Evolutionary conservation across 768 basidiomycete genomes (phyloP).

Genomic region (Boletus sp.): DNA sequence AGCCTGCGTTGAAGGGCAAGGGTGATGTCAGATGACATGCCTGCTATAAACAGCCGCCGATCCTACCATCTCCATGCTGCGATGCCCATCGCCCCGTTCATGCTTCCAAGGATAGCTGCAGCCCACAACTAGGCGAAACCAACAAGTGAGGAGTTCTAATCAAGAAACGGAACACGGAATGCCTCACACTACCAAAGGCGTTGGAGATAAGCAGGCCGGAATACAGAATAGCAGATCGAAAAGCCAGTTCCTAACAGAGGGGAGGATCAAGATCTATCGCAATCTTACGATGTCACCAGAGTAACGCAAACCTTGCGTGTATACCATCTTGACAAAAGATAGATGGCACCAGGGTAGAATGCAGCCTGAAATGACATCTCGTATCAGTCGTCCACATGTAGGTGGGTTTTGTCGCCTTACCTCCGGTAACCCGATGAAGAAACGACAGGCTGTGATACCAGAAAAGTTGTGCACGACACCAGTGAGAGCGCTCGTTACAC

Average conservation of each 20-base stretch:
- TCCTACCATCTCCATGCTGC: no score
- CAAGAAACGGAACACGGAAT: background rate
- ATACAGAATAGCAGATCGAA: background rate
- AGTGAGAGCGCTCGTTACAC: background rate
- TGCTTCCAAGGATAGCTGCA: no score
- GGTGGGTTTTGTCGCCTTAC: background rate
- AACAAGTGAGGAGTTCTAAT: no score
- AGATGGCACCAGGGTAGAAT: background rate
- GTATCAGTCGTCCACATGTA: background rate
- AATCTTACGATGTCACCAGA: background rate
- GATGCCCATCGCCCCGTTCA: no score
- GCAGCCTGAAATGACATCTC: background rate
- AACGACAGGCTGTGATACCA: background rate
- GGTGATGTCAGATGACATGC: no score
- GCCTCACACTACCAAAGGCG: background rate
- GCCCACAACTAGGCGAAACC: no score
- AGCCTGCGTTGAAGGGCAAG: no score
- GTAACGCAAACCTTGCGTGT: background rate
- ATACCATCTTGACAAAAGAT: background rate
- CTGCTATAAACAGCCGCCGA: no score
- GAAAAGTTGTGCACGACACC: background rate
- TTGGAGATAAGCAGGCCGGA: background rate
- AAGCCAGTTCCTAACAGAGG: background rate
- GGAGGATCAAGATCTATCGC: background rate
- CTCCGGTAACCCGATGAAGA: background rate